Evolutionary conservation across 164 flowering plant genomes (phyloP), one percentile per base, ranked within the genome.

Genomic region (Nymphaea colorata): DNA sequence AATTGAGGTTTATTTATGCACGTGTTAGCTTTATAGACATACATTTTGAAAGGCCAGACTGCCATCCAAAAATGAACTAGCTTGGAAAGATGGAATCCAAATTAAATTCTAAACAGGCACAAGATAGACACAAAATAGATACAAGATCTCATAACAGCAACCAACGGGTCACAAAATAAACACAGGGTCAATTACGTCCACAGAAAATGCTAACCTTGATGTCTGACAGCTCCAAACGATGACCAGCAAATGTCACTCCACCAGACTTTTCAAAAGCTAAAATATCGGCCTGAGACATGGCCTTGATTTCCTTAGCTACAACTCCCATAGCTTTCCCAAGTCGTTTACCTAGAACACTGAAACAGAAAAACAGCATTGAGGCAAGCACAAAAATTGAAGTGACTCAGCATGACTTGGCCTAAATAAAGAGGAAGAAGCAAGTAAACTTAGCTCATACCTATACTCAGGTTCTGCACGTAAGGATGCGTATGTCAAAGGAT

Each of bases 381-480:
- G 63, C 7, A n/a, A 36, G 15, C 8, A 7, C 25, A 61, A 61
- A 61, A 8, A 61, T n/a, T 36, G 25, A 25, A 25, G 1, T 25
- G 36, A 25, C 36, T 25, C 36, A 25, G 36, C 36, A 25, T 25
- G 36, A 25, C 36, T 25, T 0, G 36, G 36, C 36, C 36, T 25
- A 25, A 25, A 61, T 61, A 61, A 61, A 7, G 41, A 61, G 63
- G 25, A n/a, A 61, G 16, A n/a, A 7, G 63, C 5, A 11, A 3
- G 25, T 10, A 16, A 69, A 11, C 60, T 53, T 59, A 66, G 41
- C 17, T 42, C 41, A 42, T 76, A 92, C 96, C 98, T 93, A 78
- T 88, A 95, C 73, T 90, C 97, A 66, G 99, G 99, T 67, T 92
- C 98, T n/a, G 98, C 99, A 44, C 89, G 88, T 62, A 95, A 72